Evolutionary conservation across 2,329 filamentous ascomycete genomes (phyloP).

Genomic region (Chaetomium strumarium): DNA sequence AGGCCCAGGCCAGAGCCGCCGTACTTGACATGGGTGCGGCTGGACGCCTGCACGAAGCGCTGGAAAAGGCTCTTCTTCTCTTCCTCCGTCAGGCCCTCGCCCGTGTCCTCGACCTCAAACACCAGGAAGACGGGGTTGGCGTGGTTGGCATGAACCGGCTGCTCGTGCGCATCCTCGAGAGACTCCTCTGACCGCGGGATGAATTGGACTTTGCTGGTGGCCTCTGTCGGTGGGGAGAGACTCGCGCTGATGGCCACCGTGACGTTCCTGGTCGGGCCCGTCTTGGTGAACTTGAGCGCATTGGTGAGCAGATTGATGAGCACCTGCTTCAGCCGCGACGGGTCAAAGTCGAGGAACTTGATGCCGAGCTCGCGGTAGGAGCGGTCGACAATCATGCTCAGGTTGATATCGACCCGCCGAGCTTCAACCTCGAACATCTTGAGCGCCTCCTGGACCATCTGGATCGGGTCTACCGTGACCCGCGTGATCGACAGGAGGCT

Average conservation of each 20-base stretch:
- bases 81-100: slow-evolving; percentile 62
- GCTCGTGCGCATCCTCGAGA: slow-evolving; percentile 37
- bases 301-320: slow-evolving; percentile 77
- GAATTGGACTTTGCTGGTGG: slow-evolving; percentile 50
- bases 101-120: slow-evolving; percentile 72
- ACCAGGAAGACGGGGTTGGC: slow-evolving; percentile 56
- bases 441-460: slow-evolving; percentile 59
- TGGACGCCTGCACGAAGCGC: slow-evolving; percentile 71
- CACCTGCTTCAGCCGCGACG: slow-evolving; percentile 69
- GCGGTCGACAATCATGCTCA: slow-evolving; percentile 57
- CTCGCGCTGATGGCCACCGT: slow-evolving; percentile 43
- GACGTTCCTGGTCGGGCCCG: slow-evolving; percentile 52
- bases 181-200: slow-evolving; percentile 51
- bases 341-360: slow-evolving; percentile 64
- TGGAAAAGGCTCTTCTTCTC: slow-evolving; percentile 73
- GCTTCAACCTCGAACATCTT: slow-evolving; percentile 77
- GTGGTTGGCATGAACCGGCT: slow-evolving; percentile 28
- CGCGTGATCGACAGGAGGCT: slow-evolving; percentile 68
- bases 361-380: slow-evolving; percentile 53
- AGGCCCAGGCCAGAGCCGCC: slow-evolving; percentile 73
- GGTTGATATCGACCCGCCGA: slow-evolving; percentile 60
- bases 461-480: slow-evolving; percentile 60
- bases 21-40: slow-evolving; percentile 70
- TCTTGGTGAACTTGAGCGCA: slow-evolving; percentile 74
- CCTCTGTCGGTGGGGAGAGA: slow-evolving; percentile 34